A percentile compares a stretch with the other conserved stretches of the same genome.
phyloP scores from a whole-genome alignment of 306 rosid genomes.

The Quercus berberidifolia region DNA sequence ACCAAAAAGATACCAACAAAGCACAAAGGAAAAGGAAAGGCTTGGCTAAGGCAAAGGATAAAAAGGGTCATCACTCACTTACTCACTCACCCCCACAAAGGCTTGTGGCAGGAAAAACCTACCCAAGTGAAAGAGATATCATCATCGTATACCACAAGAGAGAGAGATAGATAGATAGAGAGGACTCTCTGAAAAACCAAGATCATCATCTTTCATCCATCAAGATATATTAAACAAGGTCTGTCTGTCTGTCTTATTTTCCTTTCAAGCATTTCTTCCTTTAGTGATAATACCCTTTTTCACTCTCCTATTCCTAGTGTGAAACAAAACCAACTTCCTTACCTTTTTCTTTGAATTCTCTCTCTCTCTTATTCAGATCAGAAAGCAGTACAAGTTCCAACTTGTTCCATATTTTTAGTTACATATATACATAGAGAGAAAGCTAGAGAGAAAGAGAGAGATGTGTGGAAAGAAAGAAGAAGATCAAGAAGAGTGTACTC shows the following conservation, averaged over 20 bases:
- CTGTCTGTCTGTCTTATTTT: constrained; percentile 6
- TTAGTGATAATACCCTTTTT: constrained; percentile 3
- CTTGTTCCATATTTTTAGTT: background rate
- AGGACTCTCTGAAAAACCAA: constrained; percentile 14
- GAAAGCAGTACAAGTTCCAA: constrained; percentile 10
- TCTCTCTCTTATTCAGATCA: constrained; percentile 14
- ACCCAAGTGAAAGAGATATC: constrained; percentile 42
- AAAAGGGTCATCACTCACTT: constrained; percentile 31
- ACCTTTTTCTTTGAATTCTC: constrained; percentile 12
- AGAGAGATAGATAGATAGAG: background rate
- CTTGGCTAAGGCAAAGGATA: constrained; percentile 47
- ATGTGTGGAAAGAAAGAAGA: constrained; percentile 52
- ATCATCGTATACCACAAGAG: background rate
- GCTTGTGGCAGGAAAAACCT: constrained; percentile 46
- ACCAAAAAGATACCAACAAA: constrained; percentile 48
- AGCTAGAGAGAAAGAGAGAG: constrained; percentile 16
- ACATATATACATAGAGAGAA: background rate
- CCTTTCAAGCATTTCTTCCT: constrained; percentile 5
- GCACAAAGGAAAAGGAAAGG: constrained; percentile 36
- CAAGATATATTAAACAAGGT: constrained; percentile 26
- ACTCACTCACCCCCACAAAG: constrained; percentile 35
- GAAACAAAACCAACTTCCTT: constrained; percentile 10
- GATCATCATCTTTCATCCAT: constrained; percentile 16
- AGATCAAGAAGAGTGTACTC: constrained; percentile 64
- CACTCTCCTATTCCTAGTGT: constrained; percentile 31